Conservation (phyloP, 106 monocot genomes). For the Apostasia shenzhenica region DNA sequence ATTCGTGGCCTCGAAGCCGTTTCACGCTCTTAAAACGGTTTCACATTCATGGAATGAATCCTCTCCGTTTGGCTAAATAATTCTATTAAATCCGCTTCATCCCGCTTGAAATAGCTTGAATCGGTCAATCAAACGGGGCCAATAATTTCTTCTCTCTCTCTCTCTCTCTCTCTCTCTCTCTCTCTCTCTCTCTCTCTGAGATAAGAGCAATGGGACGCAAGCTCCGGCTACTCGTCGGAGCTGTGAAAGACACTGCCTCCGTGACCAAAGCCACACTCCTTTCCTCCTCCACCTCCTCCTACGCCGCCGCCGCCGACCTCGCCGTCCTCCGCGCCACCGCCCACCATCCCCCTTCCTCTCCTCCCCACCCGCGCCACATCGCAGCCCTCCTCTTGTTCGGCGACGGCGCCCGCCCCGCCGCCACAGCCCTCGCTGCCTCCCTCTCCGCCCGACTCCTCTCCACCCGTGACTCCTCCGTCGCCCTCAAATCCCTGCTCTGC, state of each 20-base stretch:
- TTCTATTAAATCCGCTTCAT: too few species aligned
- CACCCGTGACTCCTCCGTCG: constrained; percentile 37
- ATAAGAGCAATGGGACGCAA: constrained; percentile 22
- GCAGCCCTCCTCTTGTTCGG: constrained; percentile 51
- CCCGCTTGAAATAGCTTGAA: too few species aligned
- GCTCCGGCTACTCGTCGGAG: constrained; percentile 22
- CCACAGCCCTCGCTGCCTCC: constrained; percentile 22
- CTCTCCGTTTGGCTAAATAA: too few species aligned
- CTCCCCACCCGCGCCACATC: constrained; percentile 26
- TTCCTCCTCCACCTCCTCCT: constrained; percentile 6
- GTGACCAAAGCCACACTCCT: constrained; percentile 3
- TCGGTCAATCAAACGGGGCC: too few species aligned
- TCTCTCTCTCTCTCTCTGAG: too few species aligned
- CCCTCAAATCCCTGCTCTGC: constrained; percentile 47
- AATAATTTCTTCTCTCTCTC: too few species aligned
- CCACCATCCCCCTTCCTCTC: constrained; percentile 27
- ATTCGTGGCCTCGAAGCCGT: too few species aligned
- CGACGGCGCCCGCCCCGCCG: constrained; percentile 30
- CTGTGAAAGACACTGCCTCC: constrained; percentile 29
- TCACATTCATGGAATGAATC: too few species aligned
- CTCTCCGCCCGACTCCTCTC: constrained; percentile 29
- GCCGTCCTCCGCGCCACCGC: constrained; percentile 54
- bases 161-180: too few species aligned
- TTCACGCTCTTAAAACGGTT: too few species aligned
- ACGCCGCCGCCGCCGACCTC: constrained; percentile 9